phyloP scores from a whole-genome alignment of 805 yeast species.

The Vanderwaltozyma yarrowii region DNA sequence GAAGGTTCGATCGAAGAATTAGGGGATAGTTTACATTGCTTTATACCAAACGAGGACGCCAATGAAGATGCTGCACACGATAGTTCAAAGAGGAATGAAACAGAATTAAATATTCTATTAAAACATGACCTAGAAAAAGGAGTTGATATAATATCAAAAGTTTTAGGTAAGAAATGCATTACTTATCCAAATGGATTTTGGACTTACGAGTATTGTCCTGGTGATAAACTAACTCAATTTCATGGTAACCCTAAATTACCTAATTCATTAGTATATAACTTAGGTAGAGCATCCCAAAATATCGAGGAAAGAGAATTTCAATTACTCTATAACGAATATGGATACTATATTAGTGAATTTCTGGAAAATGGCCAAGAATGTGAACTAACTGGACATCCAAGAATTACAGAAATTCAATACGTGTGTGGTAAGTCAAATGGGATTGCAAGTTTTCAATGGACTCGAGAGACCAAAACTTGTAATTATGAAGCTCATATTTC shows the following conservation, averaged over 20 bases:
- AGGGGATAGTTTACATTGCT: conserved; percentile 16
- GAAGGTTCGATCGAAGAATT: conserved; percentile 12
- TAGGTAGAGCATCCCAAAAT: conserved; percentile 19
- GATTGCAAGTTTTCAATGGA: conserved; percentile 27
- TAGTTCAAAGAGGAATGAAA: conserved; percentile 7
- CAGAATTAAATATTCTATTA: conserved; percentile 4
- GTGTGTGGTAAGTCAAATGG: conserved; percentile 34
- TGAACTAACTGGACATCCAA: conserved; percentile 43
- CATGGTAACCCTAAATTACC: conserved; percentile 22
- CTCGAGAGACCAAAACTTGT: conserved; percentile 48
- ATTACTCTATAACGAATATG: conserved; percentile 27
- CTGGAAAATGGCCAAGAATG: conserved; percentile 48
- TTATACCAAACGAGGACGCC: conserved; percentile 8
- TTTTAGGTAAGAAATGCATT: conserved; percentile 18
- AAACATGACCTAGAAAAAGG: conserved; percentile 11
- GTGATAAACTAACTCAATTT: conserved; percentile 39
- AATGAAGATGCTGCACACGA: neutral
- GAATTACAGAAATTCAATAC: conserved; percentile 47
- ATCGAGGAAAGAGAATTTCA: conserved; percentile 18
- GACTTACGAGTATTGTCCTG: conserved; percentile 43
- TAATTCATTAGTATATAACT: conserved; percentile 5
- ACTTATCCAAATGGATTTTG: conserved; percentile 36
- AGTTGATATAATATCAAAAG: conserved; percentile 9
- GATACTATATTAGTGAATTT: conserved; percentile 25
- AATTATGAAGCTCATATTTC: conserved; percentile 42